Evolutionary conservation across 75 land plant genomes (phyloP), one percentile per base, ranked within the genome.

Genomic region (Pinus taeda): DNA sequence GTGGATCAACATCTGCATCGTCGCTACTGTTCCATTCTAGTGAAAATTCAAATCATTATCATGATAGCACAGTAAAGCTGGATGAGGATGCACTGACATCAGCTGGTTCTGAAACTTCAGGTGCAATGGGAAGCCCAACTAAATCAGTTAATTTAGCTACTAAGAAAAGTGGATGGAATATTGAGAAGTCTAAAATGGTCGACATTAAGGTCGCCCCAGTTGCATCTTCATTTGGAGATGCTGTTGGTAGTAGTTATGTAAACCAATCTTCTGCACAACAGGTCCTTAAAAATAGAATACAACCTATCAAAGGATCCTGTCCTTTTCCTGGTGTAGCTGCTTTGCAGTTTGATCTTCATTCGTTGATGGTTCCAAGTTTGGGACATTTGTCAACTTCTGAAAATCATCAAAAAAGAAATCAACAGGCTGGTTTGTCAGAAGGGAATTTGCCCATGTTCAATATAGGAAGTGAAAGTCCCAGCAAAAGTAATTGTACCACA

Each of bases 311-410:
- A 60, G 86, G 88, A 77, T 90, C 80, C 81, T 85, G 85, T 49
- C 96, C 94, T 21, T 85, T 83, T 75, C 93, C 98, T 76, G 94
- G 94, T 73, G 87, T 91, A 78, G 90, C 89, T 14, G 79, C 85
- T 18, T 59, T 95, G 71, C 83, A 79, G 64, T 95, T 95, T 83
- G 92, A 93, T 66, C 86, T 93, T 21, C 77, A 81, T 17, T 69
- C 88, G 9, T 76, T 94, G 49, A 85, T 92, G 85, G 83, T 79
- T 78, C 74, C 78, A 60, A 72, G 60, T 76, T 39, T 65, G 36
- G 77, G 78, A 53, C 26, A 76, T 24, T 65, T 73, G 24, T 55
- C 26, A 29, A 6, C 0, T 22, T 60, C 8, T 69, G 71, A 66
- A 37, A 74, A 24, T 8, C 49, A 12, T 42, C 24, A 69, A 42